Base-by-base conservation (phyloP, 179 eudicot genomes). In the Beta lomatogona region DNA sequence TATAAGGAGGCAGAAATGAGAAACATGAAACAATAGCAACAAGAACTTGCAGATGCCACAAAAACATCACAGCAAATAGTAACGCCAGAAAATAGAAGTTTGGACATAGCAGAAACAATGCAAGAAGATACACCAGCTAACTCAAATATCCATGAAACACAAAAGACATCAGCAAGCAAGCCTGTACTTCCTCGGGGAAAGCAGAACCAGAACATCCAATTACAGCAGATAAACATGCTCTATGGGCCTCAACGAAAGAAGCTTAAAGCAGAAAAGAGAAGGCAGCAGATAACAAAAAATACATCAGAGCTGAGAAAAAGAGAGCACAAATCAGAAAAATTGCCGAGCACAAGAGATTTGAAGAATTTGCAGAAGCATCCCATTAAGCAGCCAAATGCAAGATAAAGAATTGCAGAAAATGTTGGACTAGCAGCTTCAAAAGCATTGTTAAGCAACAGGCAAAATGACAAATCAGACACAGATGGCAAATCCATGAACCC, bases 201-300 rank as follows among this genome's bases (percentile, higher is more conserved):
- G 83, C 69, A 75, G 58, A 73, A 67, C 52, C 68, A 50, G 19
- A 81, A 83, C 41, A 54, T 70, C 55, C 84, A 69, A 71, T 59
- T 81, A 76, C 88, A 83, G 68, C 84, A 80, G 44, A 71, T 48
- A 61, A 52, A 77, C 73, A 45, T 18, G 76, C 81, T 68, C 44
- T 36, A 76, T 75, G 91, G 80, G 70, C 77, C 85, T 66, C 87
- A 75, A 78, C 86, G 82, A 83, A 86, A 87, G 76, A 89, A 86
- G 85, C 67, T 69, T 57, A 79, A 80, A 75, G 79, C 85, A 67
- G 83, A 80, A 6, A 86, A 87, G 64, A 80, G 77, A 80, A 79
- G 63, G 82, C 83, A 85, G 70, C 82, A 76, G 72, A 79, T 14
- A 71, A 67, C 48, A 61, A 36, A 3, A 36, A 86, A 82, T 36